Conservation (phyloP, 1,284 basidiomycete species). For the Tylopilus sp. region DNA sequence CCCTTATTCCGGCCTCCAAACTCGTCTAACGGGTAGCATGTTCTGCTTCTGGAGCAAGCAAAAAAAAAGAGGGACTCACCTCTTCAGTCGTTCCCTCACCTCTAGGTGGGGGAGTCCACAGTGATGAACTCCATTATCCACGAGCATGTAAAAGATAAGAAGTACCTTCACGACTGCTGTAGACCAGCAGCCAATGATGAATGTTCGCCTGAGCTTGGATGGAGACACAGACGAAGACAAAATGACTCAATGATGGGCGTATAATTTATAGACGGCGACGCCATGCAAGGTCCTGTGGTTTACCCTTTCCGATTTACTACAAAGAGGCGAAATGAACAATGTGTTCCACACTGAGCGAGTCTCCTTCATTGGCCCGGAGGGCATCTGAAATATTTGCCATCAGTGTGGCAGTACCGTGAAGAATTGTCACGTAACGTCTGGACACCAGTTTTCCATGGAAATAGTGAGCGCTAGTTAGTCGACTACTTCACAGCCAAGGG, state of each 20-base stretch:
- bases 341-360: too few species aligned
- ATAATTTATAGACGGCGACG: background rate
- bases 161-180: background rate
- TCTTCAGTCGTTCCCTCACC: slow-evolving; percentile 64
- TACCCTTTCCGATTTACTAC: background rate
- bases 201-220: background rate
- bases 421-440: too few species aligned
- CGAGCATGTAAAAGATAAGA: slow-evolving; percentile 12
- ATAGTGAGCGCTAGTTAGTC: too few species aligned
- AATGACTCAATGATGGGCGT: background rate
- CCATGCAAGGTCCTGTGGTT: background rate
- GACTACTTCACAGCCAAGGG: too few species aligned
- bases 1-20: slow-evolving; percentile 76
- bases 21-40: slow-evolving; percentile 52
- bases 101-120: slow-evolving; percentile 46
- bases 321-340: background rate
- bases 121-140: background rate
- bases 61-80: slow-evolving; percentile 36
- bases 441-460: too few species aligned
- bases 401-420: too few species aligned
- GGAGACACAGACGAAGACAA: background rate
- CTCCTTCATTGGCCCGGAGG: too few species aligned
- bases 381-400: too few species aligned
- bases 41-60: background rate
- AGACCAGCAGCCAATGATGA: background rate